Conservation (phyloP, 2,329 filamentous ascomycete genomes). For the Septoria petroselini region DNA sequence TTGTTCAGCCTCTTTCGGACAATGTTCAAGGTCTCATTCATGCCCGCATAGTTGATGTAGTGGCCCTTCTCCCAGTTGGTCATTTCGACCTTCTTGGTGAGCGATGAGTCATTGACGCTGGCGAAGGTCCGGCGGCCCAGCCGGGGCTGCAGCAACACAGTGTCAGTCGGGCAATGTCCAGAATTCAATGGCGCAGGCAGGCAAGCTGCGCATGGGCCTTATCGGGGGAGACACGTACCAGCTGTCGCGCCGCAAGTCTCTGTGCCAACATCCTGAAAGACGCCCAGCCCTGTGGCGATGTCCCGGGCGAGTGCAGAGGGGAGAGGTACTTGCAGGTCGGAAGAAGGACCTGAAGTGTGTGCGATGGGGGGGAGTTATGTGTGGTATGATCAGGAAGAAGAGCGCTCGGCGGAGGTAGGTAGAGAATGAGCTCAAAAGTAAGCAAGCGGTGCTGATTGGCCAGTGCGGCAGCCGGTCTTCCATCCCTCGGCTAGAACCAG, state of each 20-base stretch:
- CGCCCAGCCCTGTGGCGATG: conserved; percentile 25
- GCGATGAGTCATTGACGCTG: conserved; percentile 77
- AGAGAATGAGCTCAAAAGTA: conserved; percentile 15
- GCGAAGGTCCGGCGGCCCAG: conserved; percentile 65
- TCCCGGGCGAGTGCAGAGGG: conserved; percentile 16
- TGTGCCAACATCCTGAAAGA: conserved; percentile 39
- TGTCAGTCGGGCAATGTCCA: conserved; percentile 23
- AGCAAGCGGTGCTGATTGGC: conserved; percentile 11
- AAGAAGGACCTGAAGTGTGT: conserved; percentile 23
- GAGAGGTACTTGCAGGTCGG: conserved; percentile 26
- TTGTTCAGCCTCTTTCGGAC: conserved; percentile 79
- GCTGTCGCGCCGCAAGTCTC: conserved; percentile 40
- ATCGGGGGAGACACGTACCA: conserved; percentile 37
- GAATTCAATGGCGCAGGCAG: conserved; percentile 14
- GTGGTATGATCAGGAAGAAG: conserved; percentile 22
- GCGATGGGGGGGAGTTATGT: too few species aligned
- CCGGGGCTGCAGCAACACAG: conserved; percentile 28
- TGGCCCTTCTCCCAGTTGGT: conserved; percentile 94
- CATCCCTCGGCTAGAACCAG: conserved; percentile 12
- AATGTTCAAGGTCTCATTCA: conserved; percentile 93
- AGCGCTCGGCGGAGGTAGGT: conserved; percentile 24
- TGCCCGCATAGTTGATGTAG: conserved; percentile 99
- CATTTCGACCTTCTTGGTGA: conserved; percentile 96
- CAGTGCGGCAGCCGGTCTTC: background rate
- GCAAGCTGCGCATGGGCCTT: conserved; percentile 16